These are phyloP conservation scores for Trichosporon sp. DNA, from an alignment of 1,284 basidiomycete genomes.

Conservation along the genomic window DNA sequence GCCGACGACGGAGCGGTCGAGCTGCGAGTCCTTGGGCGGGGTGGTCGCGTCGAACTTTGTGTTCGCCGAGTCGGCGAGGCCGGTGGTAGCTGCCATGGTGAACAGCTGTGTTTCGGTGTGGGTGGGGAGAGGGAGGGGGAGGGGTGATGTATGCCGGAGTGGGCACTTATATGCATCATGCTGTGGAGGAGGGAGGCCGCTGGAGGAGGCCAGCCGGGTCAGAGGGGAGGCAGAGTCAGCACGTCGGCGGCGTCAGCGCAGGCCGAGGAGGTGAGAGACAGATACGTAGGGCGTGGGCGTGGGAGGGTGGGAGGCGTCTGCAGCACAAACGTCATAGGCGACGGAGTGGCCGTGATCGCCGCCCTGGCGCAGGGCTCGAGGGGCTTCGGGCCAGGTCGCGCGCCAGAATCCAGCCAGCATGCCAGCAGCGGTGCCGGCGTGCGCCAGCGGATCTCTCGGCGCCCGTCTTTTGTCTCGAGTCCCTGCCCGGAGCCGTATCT, in stretches of 20 bases:
- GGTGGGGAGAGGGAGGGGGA: not conserved
- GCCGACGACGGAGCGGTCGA: conserved; percentile 36
- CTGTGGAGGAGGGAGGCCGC: too few relatives aligned
- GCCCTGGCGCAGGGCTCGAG: not conserved
- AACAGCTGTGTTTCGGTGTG: not conserved
- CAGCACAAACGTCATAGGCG: not conserved
- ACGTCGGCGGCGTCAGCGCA: too few relatives aligned
- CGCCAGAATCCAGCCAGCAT: too few relatives aligned
- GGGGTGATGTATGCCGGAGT: not conserved
- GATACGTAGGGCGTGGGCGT: too few relatives aligned
- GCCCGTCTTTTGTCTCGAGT: too few relatives aligned
- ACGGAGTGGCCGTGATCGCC: not conserved
- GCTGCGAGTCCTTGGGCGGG: conserved; percentile 45
- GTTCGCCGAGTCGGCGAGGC: conserved; percentile 32
- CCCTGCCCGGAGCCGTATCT: too few relatives aligned
- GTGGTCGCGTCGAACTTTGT: conserved; percentile 40
- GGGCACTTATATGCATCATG: not conserved
- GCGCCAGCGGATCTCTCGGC: not conserved
- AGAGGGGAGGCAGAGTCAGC: not conserved
- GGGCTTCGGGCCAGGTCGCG: not conserved
- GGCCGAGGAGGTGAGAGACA: too few relatives aligned
- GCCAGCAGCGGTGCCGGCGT: too few relatives aligned
- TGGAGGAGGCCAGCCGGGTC: not conserved
- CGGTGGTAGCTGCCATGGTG: conserved; percentile 36
- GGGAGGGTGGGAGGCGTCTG: not conserved